Conservation (phyloP, 2,329 filamentous ascomycete genomes). For the Fusarium stilboides region DNA sequence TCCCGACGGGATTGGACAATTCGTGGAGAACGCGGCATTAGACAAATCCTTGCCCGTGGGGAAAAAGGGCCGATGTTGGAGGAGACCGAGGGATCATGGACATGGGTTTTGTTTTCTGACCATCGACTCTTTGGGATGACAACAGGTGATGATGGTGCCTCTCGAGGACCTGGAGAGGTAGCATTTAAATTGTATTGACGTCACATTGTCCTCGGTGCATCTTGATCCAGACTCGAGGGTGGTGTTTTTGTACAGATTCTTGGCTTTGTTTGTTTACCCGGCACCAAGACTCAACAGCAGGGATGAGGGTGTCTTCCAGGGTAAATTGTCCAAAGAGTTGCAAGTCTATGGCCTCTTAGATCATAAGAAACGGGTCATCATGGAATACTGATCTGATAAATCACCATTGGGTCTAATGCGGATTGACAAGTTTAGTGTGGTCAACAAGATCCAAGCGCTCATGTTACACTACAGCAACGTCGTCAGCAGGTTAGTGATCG, state of each 20-base stretch:
- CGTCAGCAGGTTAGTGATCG: conserved; percentile 34
- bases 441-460: background rate
- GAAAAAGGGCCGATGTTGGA: conserved; percentile 45
- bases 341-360: conserved; percentile 1
- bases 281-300: background rate
- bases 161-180: background rate
- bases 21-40: conserved; percentile 18
- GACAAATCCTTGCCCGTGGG: conserved; percentile 33
- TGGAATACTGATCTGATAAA: conserved; percentile 2
- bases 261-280: conserved; percentile 4
- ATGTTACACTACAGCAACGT: conserved; percentile 29
- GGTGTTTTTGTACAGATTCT: background rate
- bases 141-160: conserved; percentile 11
- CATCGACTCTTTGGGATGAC: background rate
- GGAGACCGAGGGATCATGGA: conserved; percentile 1
- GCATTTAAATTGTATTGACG: conserved; percentile 15
- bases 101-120: conserved; percentile 4
- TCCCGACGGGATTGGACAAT: conserved; percentile 27
- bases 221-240: background rate
- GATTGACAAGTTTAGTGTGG: background rate
- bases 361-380: background rate
- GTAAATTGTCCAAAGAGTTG: background rate
- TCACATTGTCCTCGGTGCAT: conserved; percentile 17
- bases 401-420: background rate
- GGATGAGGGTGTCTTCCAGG: background rate